Evolutionary conservation across 169 alveolate species (phyloP).

Genomic region (Besnoitia besnoiti): DNA sequence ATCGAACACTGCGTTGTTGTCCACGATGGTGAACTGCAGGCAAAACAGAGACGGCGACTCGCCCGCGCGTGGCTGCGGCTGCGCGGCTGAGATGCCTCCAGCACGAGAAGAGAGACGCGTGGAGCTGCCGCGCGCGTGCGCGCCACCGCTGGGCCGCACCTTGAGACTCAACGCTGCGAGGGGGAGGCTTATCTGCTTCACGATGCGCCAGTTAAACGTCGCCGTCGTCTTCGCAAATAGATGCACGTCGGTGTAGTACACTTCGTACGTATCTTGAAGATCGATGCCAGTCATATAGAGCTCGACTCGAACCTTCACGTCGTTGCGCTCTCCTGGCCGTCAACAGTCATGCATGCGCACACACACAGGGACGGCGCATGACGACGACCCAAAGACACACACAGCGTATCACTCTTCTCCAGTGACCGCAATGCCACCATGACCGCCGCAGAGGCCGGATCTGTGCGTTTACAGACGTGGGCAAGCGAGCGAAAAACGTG

Average conservation of each 20-base stretch:
- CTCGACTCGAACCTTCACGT: slow-evolving; percentile 38
- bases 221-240: slow-evolving; percentile 43
- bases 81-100: background rate
- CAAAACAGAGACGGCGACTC: background rate
- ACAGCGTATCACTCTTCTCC: too few species aligned
- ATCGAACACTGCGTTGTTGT: slow-evolving; percentile 45
- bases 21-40: slow-evolving; percentile 51
- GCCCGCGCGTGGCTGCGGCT: background rate
- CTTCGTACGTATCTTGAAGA: slow-evolving; percentile 6
- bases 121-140: too few species aligned
- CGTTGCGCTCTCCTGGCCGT: slow-evolving; percentile 55
- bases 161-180: slow-evolving; percentile 46
- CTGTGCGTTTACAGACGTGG: background rate
- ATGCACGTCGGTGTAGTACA: slow-evolving; percentile 60
- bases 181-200: slow-evolving; percentile 32
- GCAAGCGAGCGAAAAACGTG: background rate
- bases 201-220: slow-evolving; percentile 60
- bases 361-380: too few species aligned
- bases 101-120: too few species aligned
- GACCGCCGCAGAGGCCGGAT: too few species aligned
- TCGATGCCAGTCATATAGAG: slow-evolving; percentile 20
- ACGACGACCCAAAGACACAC: too few species aligned
- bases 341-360: too few species aligned
- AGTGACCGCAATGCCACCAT: too few species aligned
- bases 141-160: slow-evolving; percentile 36